A percentile compares a stretch with the other conserved stretches of the same genome.
Evolutionary conservation across 2,329 filamentous ascomycete species (phyloP).

Genomic region (Phyllosticta paracitricarpa): DNA sequence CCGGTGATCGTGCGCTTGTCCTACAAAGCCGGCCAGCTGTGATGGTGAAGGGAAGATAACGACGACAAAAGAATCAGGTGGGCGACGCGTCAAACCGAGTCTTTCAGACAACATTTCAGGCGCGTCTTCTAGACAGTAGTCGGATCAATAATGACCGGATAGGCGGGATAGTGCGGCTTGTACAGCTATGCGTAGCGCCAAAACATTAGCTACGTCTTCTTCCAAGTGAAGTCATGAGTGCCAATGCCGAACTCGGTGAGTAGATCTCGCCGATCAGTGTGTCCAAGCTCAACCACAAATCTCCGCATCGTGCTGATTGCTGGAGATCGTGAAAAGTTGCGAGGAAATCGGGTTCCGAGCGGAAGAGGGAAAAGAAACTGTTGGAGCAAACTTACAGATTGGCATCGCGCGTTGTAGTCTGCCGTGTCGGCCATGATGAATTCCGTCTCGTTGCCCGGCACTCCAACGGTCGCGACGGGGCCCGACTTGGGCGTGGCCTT

Average conservation of each 20-base stretch:
- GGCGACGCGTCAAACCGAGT: not conserved
- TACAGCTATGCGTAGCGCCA: slow-evolving; percentile 11
- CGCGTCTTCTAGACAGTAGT: not conserved
- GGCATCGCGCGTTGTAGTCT: slow-evolving; percentile 27
- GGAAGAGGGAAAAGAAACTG: not conserved
- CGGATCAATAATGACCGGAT: slow-evolving; percentile 16
- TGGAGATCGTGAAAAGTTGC: not conserved
- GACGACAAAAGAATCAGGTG: not conserved
- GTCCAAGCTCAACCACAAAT: not conserved
- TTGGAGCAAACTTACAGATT: slow-evolving; percentile 17
- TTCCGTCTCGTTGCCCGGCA: slow-evolving; percentile 26
- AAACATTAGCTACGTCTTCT: not conserved
- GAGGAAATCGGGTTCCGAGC: not conserved
- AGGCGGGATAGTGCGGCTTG: slow-evolving; percentile 17
- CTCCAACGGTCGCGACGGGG: slow-evolving; percentile 24
- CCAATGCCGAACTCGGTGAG: not conserved
- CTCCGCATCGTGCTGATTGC: not conserved
- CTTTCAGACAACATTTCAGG: not conserved
- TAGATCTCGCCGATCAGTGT: not conserved
- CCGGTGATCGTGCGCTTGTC: not conserved
- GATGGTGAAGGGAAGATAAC: not conserved
- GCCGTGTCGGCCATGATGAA: slow-evolving; percentile 19
- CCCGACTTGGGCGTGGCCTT: slow-evolving; percentile 23
- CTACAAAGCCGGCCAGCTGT: not conserved
- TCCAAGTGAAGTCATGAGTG: not conserved